phyloP scores from a whole-genome alignment of 306 rosid genomes.

The Acacia melanoxylon region DNA sequence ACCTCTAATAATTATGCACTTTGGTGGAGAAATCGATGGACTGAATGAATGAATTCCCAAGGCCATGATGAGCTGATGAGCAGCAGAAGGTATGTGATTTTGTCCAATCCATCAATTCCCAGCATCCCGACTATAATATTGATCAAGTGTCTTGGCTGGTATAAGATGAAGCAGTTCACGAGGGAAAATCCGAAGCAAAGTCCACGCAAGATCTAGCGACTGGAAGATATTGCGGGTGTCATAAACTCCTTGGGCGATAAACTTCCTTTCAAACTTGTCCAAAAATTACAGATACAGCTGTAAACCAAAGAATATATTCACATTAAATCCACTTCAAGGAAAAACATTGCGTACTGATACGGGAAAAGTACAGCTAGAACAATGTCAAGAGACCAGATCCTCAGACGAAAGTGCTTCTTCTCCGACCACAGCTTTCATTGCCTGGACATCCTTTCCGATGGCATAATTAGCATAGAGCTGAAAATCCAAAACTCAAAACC shows the following conservation, averaged over 20 bases:
- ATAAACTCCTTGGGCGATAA: slow-evolving; percentile 93
- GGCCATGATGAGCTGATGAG: slow-evolving; percentile 43
- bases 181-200: slow-evolving; percentile 95
- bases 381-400: slow-evolving; percentile 71
- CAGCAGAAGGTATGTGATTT: slow-evolving; percentile 23
- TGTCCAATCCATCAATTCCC: slow-evolving; percentile 55
- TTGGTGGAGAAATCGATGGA: slow-evolving; percentile 39
- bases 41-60: slow-evolving; percentile 44
- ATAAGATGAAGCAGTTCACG: slow-evolving; percentile 99
- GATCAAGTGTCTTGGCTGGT: slow-evolving; percentile 95
- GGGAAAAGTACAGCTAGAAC: slow-evolving; percentile 17
- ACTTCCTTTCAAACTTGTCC: slow-evolving; percentile 99
- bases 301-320: not conserved
- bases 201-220: slow-evolving; percentile 99
- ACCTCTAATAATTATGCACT: slow-evolving; percentile 48
- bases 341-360: slow-evolving; percentile 6
- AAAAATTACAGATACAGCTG: slow-evolving; percentile 98
- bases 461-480: slow-evolving; percentile 99
- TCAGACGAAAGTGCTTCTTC: slow-evolving; percentile 99
- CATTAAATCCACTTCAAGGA: slow-evolving; percentile 26
- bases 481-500: slow-evolving; percentile 12
- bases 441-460: slow-evolving; percentile 99
- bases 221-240: slow-evolving; percentile 98
- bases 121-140: slow-evolving; percentile 86
- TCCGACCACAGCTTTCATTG: slow-evolving; percentile 99